Base-by-base conservation (phyloP, 2,329 filamentous ascomycete genomes). In the Arthrobotrys iridis region DNA sequence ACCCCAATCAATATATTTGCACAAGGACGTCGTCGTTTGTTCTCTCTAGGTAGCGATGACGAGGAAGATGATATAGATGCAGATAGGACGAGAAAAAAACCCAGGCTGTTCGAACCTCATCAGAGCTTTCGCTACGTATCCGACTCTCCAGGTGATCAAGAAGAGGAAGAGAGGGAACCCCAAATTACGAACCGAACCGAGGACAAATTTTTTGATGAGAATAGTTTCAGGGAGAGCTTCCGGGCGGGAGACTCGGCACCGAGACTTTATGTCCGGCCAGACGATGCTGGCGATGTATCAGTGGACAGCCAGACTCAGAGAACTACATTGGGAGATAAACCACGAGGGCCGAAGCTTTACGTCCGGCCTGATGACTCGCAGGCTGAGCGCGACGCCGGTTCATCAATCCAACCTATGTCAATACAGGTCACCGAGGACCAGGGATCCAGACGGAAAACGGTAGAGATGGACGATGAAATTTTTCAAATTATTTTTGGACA, bases 121-220 rank as follows among this genome's bases (percentile, higher is more conserved):
- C 55, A 67, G 22, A 68, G 71, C 40, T 75, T 75, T 33, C 62
- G 71, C 28, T 75, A 75, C 30, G 46, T 75, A 15, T 67, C 71
- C 13, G 71, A 68, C 41, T 68, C 63, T 1, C 63, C 46, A 3
- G 60, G 15, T 1, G 41, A 73, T n/a, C 30, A 50, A 11, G 6
- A 55, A 35, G 45, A 58, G 10, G 45, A 58, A 57, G 30, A 41
- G 1, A 18, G 20, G 10, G 62, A 55, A 50, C 33, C 37, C 4
- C 28, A 60, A n/a, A 18, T 15, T 28, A n/a, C 41, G 10, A 40
- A 66, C 10, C 43, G 43, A 30, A 30, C 55, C 10, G 63, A 63
- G 30, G 58, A 67, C 4, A 52, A 74, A 15, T 74, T 74, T 40
- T 75, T 67, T 13, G 71, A 75, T 26, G 71, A 75, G 46, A 75